Conservation (phyloP, 768 basidiomycete species). For the Tubosaeta sp. region DNA sequence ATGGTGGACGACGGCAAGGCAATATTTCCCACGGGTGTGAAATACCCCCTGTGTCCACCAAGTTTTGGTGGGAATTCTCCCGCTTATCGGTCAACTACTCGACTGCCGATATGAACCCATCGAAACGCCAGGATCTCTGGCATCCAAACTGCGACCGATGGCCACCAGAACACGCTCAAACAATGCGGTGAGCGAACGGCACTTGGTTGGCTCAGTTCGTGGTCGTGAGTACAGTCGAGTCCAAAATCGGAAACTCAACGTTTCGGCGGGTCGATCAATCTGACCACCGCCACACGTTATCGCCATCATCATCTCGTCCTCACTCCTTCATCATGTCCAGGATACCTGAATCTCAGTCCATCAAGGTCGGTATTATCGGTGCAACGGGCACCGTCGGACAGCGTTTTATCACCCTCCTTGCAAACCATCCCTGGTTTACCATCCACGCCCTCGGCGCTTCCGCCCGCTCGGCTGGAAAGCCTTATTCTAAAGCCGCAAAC, state of each 20-base stretch:
- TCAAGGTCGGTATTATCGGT: conserved; percentile 74
- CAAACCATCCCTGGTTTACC: conserved; percentile 85
- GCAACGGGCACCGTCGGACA: conserved; percentile 96
- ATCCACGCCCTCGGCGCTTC: conserved; percentile 89
- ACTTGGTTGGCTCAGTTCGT: background rate
- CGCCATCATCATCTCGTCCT: background rate
- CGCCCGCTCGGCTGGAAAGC: conserved; percentile 77
- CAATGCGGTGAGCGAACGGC: background rate
- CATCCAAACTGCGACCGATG: background rate
- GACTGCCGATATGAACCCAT: background rate
- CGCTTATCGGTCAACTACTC: background rate
- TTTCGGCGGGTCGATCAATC: conserved; percentile 1
- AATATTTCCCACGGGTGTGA: conserved; percentile 15
- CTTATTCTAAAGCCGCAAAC: conserved; percentile 64
- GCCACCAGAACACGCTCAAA: background rate
- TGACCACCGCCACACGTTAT: background rate
- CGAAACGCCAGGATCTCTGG: too few relatives aligned
- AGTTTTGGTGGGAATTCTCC: too few relatives aligned
- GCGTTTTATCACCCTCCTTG: conserved; percentile 86
- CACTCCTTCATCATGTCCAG: conserved; percentile 18
- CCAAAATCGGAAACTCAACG: background rate
- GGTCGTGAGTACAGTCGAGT: background rate
- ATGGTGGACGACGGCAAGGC: conserved; percentile 24
- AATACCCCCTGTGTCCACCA: background rate
- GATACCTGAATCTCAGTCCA: conserved; percentile 14